Evolutionary conservation across 257 asterid species (phyloP).

Genomic region (Nicotiana otophora): DNA sequence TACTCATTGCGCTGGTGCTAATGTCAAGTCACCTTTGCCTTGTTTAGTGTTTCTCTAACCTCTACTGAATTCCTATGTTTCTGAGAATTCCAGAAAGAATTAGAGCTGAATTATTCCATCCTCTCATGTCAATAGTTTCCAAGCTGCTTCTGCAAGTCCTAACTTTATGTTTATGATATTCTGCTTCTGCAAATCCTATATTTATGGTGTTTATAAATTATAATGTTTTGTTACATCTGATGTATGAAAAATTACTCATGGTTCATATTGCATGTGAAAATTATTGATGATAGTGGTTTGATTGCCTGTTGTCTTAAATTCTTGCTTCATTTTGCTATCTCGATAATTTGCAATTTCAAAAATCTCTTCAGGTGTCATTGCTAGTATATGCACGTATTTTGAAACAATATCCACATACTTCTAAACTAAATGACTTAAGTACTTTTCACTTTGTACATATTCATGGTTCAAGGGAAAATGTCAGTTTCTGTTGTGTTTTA

Average conservation of each 20-base stretch:
- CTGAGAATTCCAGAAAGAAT: neutral
- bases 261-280: neutral
- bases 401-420: neutral
- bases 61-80: neutral
- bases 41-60: neutral
- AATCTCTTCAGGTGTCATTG: neutral
- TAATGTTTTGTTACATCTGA: neutral
- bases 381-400: neutral
- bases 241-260: neutral
- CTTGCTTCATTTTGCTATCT: neutral
- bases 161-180: neutral
- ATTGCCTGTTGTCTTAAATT: neutral
- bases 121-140: neutral
- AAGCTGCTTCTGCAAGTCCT: neutral
- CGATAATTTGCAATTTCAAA: neutral
- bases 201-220: neutral
- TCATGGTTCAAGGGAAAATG: neutral
- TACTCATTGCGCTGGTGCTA: neutral
- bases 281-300: neutral
- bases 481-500: neutral
- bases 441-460: neutral
- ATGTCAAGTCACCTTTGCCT: conserved; percentile 1
- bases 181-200: neutral
- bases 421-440: neutral
- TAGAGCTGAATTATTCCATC: neutral